These are phyloP conservation scores for Amborella trichopoda DNA, from an alignment of 164 flowering plant species.

Conservation along the genomic window DNA sequence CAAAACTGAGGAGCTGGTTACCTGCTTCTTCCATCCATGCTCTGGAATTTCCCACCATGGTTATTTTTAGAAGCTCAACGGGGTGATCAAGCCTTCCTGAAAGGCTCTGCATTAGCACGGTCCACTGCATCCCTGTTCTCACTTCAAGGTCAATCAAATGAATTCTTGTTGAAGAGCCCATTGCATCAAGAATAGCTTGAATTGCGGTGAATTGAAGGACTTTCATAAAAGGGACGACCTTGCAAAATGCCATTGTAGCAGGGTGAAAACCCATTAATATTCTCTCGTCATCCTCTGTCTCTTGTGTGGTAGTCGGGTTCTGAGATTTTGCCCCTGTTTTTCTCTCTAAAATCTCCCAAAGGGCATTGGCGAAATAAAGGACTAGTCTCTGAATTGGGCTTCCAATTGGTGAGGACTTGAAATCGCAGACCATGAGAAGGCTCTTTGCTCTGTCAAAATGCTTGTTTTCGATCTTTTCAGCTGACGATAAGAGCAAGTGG, in stretches of 20 bases:
- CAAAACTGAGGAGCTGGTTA: constrained; percentile 20
- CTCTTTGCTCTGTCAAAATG: constrained; percentile 33
- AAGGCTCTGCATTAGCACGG: constrained; percentile 43
- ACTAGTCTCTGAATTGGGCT: too few relatives aligned
- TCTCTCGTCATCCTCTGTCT: constrained; percentile 8
- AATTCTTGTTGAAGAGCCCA: constrained; percentile 25
- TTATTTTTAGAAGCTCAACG: constrained; percentile 40
- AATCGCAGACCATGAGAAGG: too few relatives aligned
- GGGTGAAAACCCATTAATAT: constrained; percentile 10
- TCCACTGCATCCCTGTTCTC: constrained; percentile 27
- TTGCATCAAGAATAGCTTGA: constrained; percentile 31
- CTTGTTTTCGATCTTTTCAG: constrained; percentile 34
- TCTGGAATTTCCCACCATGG: constrained; percentile 18
- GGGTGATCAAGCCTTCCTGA: constrained; percentile 8
- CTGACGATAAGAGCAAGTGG: constrained; percentile 34
- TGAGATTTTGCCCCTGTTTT: too few relatives aligned
- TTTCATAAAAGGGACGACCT: constrained; percentile 22
- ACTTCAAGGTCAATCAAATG: constrained; percentile 41
- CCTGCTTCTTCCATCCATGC: constrained; percentile 23
- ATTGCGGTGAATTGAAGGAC: constrained; percentile 26
- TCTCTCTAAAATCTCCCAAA: constrained; percentile 32
- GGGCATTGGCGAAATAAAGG: constrained; percentile 37
- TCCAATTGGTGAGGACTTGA: too few relatives aligned
- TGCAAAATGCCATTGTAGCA: constrained; percentile 13
- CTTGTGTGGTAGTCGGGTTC: too few relatives aligned